Percentiles rank a stretch among this genome's conserved stretches.
These are phyloP conservation scores for Fusarium veterinarium DNA, from an alignment of 2,329 filamentous ascomycete species.

Conservation along the genomic window DNA sequence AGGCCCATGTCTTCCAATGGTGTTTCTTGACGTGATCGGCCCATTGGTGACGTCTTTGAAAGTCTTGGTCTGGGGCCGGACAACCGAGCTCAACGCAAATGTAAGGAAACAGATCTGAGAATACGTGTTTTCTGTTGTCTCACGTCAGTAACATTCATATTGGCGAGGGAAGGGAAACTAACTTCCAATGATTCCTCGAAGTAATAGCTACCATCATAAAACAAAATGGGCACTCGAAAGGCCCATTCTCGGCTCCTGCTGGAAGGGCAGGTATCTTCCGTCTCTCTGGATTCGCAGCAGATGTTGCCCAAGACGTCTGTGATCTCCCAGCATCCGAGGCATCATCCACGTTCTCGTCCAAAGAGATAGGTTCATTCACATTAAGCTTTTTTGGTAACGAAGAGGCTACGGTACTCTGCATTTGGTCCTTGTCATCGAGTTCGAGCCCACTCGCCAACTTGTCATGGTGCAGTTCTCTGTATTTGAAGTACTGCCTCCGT, in stretches of 20 bases:
- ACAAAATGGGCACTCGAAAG: conserved; percentile 16
- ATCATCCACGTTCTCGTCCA: fast-evolving
- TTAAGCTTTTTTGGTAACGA: neutral
- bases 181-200: neutral
- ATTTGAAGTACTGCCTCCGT: conserved; percentile 21
- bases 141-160: fast-evolving
- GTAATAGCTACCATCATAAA: neutral
- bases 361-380: fast-evolving
- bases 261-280: neutral
- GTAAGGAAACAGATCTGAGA: neutral
- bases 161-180: fast-evolving
- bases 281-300: fast-evolving
- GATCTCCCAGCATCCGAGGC: neutral
- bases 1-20: neutral
- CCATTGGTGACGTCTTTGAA: neutral
- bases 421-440: fast-evolving
- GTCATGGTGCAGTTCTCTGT: neutral
- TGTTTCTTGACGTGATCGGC: neutral
- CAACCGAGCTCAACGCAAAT: neutral
- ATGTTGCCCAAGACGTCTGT: neutral
- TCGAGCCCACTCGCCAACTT: neutral
- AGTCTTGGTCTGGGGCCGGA: neutral
- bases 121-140: neutral
- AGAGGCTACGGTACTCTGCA: neutral
- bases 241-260: neutral